Evolutionary conservation across 768 basidiomycete species (phyloP), one percentile per base, ranked within the genome.

Genomic region (Tylopilus cervinicoccineus): DNA sequence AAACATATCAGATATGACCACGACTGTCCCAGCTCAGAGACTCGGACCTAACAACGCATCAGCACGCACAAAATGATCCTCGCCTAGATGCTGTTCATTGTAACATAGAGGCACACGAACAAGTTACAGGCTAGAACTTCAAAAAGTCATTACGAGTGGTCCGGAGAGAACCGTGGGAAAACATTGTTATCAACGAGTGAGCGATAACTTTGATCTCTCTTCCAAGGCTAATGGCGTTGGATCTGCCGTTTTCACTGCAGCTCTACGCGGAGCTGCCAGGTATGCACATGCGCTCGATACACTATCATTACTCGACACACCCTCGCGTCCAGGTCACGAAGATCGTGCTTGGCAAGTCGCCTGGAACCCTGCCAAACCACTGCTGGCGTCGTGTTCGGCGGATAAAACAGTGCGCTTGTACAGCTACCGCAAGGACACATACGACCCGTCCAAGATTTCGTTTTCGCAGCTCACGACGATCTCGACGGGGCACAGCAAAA

Each of bases 391-490:
- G 6, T 99, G 94, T 64, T 97, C 95, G 5, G 83, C 88, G 6
- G 96, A 99, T 70, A 96, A 92, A 68, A 81, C 90, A 2, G 86
- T 98, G 47, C 78, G 93, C 34, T 69, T 98, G 39, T 97, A 91
- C 64, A 72, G 72, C 22, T 97, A 94, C 71, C 56, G 62, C 23
- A 49, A 38, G 24, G 59, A 57, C 29, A 43, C 50, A 19, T 45
- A 59, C 26, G 59, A 67, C 43, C 41, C 62, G 6, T 55, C 66
- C 44, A 60, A 47, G 65, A 42, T 51, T 49, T 23, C 38, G 1
- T 68, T 90, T 65, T 66, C 73, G 7, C 72, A 80, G 43, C 60
- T 82, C 27, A 74, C 81, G 1, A 80, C 84, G 5, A 88, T 97
- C 51, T 74, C 78, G 1, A 94, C 93, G 0, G 89, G 84, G 7